Evolutionary conservation across 768 basidiomycete species (phyloP).

Genomic region (Amanita pseudoporphyria): DNA sequence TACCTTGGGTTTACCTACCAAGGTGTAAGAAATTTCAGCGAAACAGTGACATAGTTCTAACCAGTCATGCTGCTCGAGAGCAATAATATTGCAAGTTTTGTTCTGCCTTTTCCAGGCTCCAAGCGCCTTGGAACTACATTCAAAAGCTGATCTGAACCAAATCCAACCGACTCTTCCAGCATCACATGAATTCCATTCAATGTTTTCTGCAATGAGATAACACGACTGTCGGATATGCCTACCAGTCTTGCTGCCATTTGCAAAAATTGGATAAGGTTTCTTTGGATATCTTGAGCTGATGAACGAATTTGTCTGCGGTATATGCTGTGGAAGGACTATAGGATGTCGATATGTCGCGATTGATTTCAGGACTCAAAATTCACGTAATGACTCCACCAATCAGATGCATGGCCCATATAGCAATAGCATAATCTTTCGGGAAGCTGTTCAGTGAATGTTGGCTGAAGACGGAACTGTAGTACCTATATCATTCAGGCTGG

Average conservation of each 20-base stretch:
- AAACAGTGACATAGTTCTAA: conserved; percentile 18
- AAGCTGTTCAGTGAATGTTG: conserved; percentile 1
- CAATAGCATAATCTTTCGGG: conserved; percentile 39
- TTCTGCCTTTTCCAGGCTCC: conserved; percentile 47
- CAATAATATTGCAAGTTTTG: conserved; percentile 53
- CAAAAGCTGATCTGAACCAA: conserved; percentile 25
- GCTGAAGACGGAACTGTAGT: neutral
- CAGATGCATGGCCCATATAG: conserved; percentile 51
- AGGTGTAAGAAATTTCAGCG: neutral
- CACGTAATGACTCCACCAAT: conserved; percentile 53
- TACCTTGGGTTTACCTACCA: conserved; percentile 29
- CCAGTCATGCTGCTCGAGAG: conserved; percentile 78
- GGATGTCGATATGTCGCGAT: conserved; percentile 10
- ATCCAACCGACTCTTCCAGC: conserved; percentile 37
- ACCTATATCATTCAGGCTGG: conserved; percentile 60
- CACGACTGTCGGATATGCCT: conserved; percentile 32
- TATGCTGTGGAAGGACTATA: conserved; percentile 50
- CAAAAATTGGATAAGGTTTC: conserved; percentile 34
- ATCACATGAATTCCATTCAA: conserved; percentile 14
- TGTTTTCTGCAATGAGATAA: conserved; percentile 27
- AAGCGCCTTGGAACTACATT: conserved; percentile 40
- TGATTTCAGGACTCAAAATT: conserved; percentile 13
- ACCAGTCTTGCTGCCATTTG: conserved; percentile 29
- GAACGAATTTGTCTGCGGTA: conserved; percentile 43
- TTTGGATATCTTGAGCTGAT: conserved; percentile 43